Evolutionary conservation across 768 basidiomycete species (phyloP), one percentile per base, ranked within the genome.

Genomic region (Panaeolus cyanescens): DNA sequence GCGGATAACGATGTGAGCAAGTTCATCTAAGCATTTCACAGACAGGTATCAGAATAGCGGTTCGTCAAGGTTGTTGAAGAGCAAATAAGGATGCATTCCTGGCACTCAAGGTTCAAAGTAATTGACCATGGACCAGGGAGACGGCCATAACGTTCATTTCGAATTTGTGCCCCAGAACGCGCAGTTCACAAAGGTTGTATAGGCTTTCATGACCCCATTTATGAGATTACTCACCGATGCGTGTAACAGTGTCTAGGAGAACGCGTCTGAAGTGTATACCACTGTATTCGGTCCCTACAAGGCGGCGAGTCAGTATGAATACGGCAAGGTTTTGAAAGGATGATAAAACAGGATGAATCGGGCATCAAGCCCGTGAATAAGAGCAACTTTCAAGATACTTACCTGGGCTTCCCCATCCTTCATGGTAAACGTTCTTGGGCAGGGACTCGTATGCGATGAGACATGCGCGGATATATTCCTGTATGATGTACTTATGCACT

Each of bases 371-470:
- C n/a, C 39, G 54, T 39, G 31, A 42, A 59, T 42, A 22, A 58
- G n/a, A 56, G 55, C 22, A 28, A 53, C 28, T 39, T 40, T 30
- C 32, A 54, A 32, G 57, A 40, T 60, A 68, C 79, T 37, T 67
- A 87, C 89, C 88, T 62, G 86, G 90, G 64, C 79, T 75, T 22
- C 92, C 91, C 91, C 91, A 93, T 12, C 92, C 92, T 40, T 85
- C 83, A 65, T 89, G 90, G 66, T 78, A 73, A 4, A 82, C 83
- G 58, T 84, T 83, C 71, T 84, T 85, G 20, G 92, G 91, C 63
- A 87, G 80, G 31, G 88, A 87, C 72, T 89, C 86, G 72, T 88
- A 85, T 8, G 87, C 79, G 64, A 92, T 80, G 37, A 92, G 75
- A 72, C 89, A 91, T 19, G 86, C 77, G 25, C 92, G 88, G n/a